Percentiles rank a stretch among this genome's conserved stretches.
phyloP scores from a whole-genome alignment of 805 yeast genomes.

The Helenozyma baotianmanensis region DNA sequence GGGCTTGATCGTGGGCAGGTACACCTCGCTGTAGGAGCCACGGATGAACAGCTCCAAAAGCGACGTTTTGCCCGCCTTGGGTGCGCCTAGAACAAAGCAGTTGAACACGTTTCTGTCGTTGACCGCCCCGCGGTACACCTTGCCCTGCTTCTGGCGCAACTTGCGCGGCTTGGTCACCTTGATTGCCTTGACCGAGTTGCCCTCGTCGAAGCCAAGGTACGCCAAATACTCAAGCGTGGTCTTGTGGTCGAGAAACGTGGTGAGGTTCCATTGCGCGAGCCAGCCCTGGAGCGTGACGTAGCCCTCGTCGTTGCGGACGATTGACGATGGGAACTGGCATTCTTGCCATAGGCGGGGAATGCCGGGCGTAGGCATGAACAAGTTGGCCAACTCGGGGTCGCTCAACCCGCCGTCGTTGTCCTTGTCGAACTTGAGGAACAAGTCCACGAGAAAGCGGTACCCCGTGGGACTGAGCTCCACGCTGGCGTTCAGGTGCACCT shows the following conservation, averaged over 20 bases:
- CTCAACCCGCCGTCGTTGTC: conserved; percentile 96
- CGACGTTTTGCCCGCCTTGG: conserved; percentile 84
- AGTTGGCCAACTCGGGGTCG: conserved; percentile 58
- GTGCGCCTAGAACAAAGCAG: conserved; percentile 82
- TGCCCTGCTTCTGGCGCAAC: conserved; percentile 61
- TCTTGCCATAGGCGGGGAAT: conserved; percentile 84
- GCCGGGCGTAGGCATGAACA: conserved; percentile 91
- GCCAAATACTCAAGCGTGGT: conserved; percentile 87
- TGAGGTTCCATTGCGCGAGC: conserved; percentile 98
- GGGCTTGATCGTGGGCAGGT: conserved; percentile 80
- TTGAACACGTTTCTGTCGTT: conserved; percentile 87
- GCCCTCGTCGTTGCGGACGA: conserved; percentile 87
- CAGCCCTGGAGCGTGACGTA: conserved; percentile 93
- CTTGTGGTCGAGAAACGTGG: conserved; percentile 79
- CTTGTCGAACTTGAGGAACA: conserved; percentile 81
- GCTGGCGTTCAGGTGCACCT: conserved; percentile 67
- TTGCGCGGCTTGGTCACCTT: conserved; percentile 81
- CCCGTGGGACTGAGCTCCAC: conserved; percentile 93
- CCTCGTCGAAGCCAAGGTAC: conserved; percentile 78
- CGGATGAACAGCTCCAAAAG: conserved; percentile 77
- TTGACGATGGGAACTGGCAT: conserved; percentile 77
- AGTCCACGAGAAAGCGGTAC: conserved; percentile 84
- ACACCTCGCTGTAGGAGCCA: conserved; percentile 61
- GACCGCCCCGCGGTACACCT: conserved; percentile 59
- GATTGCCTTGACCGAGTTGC: conserved; percentile 40